A percentile compares a stretch with the other conserved stretches of the same genome.
phyloP scores from a whole-genome alignment of 495 filamentous ascomycete species.

The Choiromyces venosus region DNA sequence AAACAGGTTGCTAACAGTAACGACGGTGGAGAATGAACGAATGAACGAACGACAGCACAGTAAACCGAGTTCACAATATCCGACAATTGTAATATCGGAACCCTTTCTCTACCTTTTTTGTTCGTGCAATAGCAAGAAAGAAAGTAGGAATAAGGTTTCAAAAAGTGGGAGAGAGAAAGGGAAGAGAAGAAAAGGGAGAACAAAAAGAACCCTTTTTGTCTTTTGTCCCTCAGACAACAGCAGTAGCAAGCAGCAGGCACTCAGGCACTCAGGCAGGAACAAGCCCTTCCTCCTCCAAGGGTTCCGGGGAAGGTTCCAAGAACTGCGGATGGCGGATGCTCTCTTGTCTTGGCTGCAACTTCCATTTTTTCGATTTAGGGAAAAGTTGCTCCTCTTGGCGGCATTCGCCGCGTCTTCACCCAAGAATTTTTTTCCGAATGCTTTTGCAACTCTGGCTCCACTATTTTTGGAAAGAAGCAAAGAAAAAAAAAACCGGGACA shows the following conservation, averaged over 20 bases:
- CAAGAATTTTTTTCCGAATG: background rate
- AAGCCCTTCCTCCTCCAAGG: background rate
- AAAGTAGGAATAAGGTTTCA: background rate
- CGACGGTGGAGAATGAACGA: background rate
- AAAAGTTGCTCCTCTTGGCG: background rate
- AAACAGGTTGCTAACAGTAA: background rate
- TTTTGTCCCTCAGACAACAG: background rate
- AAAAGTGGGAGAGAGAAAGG: background rate
- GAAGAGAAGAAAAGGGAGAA: background rate
- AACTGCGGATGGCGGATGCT: background rate
- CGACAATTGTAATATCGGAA: background rate
- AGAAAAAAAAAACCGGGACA: background rate
- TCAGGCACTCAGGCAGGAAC: too few species aligned
- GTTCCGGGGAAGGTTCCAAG: background rate
- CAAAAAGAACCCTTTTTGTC: background rate
- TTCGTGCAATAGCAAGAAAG: background rate
- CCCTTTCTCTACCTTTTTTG: background rate
- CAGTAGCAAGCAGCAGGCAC: too few species aligned
- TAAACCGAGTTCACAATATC: background rate
- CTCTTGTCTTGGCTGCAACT: background rate
- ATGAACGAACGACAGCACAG: background rate
- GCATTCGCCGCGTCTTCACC: background rate
- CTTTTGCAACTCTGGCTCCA: background rate
- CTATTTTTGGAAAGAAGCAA: slow-evolving; percentile 1
- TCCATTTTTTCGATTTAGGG: background rate